Conservation (phyloP, 2,329 filamentous ascomycete genomes). For the Venturia carpophila region DNA sequence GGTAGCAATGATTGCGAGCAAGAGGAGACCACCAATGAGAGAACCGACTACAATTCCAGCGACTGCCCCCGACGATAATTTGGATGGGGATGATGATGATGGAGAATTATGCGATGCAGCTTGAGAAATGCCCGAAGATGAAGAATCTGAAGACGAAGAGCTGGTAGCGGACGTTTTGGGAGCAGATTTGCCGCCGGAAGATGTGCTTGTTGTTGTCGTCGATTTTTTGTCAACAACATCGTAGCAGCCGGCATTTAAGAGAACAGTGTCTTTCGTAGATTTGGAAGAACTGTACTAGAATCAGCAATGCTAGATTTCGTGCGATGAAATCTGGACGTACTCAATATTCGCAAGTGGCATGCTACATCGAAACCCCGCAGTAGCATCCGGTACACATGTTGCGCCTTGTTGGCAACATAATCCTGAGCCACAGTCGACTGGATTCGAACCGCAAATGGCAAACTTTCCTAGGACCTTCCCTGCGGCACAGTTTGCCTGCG, state of each 20-base stretch:
- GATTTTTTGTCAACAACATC: background rate
- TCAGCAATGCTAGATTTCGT: background rate
- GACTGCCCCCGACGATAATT: background rate
- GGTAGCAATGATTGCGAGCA: background rate
- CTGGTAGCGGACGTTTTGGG: background rate
- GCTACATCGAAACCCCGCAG: slow-evolving; percentile 1
- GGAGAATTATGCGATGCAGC: background rate
- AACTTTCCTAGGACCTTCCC: slow-evolving; percentile 17
- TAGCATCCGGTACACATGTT: slow-evolving; percentile 13
- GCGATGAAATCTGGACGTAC: background rate
- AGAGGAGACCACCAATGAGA: background rate
- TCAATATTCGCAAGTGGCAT: background rate
- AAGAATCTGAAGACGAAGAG: background rate
- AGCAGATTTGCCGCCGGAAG: background rate
- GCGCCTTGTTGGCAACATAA: slow-evolving; percentile 17
- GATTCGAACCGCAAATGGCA: slow-evolving; percentile 15
- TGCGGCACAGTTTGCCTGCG: slow-evolving; percentile 2
- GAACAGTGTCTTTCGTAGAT: background rate
- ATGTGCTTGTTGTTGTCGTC: background rate
- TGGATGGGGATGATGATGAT: background rate
- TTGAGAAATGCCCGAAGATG: background rate
- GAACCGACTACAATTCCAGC: slow-evolving; percentile 6
- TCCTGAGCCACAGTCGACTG: slow-evolving; percentile 17
- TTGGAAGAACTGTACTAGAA: background rate
- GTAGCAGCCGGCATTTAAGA: background rate